Conservation (phyloP, 208 protist species). For the Vickermania ingenoplastis region DNA sequence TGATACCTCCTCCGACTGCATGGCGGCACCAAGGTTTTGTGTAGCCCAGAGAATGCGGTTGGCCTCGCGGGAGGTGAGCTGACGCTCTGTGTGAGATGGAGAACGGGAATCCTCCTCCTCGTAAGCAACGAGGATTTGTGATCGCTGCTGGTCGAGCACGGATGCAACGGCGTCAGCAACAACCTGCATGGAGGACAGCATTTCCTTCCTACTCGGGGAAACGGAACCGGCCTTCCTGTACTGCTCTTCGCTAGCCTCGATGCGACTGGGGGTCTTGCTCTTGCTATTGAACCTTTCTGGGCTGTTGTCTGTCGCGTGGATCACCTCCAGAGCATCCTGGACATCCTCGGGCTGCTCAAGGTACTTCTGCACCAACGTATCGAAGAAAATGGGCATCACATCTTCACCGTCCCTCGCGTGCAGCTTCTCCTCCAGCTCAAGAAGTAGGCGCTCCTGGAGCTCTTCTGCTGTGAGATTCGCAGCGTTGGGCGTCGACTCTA, state of each 20-base stretch:
- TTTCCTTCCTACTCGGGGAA: background rate
- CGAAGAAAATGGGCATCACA: background rate
- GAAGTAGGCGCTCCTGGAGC: background rate
- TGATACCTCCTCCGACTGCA: background rate
- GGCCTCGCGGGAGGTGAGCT: background rate
- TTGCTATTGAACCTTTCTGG: background rate
- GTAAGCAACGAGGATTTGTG: background rate
- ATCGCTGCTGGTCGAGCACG: background rate
- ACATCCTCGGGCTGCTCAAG: background rate
- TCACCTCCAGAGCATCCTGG: background rate
- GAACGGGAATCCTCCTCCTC: background rate
- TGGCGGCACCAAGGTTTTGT: slow-evolving; percentile 2
- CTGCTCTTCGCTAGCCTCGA: background rate
- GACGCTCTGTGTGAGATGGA: background rate
- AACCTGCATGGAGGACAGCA: background rate
- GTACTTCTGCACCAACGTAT: background rate
- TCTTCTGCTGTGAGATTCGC: background rate
- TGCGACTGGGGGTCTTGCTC: background rate
- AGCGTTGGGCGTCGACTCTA: background rate
- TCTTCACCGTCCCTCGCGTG: background rate
- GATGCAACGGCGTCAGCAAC: background rate
- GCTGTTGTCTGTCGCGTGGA: background rate
- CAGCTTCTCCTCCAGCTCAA: background rate
- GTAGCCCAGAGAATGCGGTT: slow-evolving; percentile 1
- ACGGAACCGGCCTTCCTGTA: background rate